Percentiles rank a stretch among this genome's conserved stretches.
These are phyloP conservation scores for Fraxinus albicans DNA, from an alignment of 305 asterid species.

Conservation along the genomic window DNA sequence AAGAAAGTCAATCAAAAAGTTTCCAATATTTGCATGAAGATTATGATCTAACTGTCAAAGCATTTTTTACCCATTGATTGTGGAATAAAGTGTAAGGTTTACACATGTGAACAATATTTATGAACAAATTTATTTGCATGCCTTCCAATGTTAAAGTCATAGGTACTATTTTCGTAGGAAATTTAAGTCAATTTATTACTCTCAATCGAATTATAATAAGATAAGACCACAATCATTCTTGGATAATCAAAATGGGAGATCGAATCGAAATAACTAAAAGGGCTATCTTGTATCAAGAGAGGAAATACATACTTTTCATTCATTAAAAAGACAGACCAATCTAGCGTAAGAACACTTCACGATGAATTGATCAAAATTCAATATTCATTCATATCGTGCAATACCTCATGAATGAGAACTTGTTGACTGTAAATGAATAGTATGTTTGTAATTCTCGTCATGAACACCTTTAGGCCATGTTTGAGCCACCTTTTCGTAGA, in stretches of 20 bases:
- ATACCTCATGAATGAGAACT: too few species aligned
- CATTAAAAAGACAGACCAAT: too few species aligned
- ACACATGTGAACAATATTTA: not conserved
- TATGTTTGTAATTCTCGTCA: too few species aligned
- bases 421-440: too few species aligned
- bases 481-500: too few species aligned
- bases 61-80: not conserved
- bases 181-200: not conserved
- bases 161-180: too few species aligned
- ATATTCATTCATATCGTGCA: too few species aligned
- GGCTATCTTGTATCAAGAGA: too few species aligned
- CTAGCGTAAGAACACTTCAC: too few species aligned
- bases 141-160: not conserved
- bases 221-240: not conserved
- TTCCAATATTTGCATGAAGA: conserved; percentile 18
- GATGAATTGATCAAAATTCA: too few species aligned
- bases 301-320: too few species aligned
- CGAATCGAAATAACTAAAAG: not conserved
- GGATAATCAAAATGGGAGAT: not conserved
- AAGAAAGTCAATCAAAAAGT: conserved; percentile 21
- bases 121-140: not conserved
- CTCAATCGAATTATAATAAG: not conserved
- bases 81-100: not conserved
- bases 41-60: conserved; percentile 12
- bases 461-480: too few species aligned